Evolutionary conservation across 306 rosid species (phyloP).

Genomic region (Rubus parviflorus): DNA sequence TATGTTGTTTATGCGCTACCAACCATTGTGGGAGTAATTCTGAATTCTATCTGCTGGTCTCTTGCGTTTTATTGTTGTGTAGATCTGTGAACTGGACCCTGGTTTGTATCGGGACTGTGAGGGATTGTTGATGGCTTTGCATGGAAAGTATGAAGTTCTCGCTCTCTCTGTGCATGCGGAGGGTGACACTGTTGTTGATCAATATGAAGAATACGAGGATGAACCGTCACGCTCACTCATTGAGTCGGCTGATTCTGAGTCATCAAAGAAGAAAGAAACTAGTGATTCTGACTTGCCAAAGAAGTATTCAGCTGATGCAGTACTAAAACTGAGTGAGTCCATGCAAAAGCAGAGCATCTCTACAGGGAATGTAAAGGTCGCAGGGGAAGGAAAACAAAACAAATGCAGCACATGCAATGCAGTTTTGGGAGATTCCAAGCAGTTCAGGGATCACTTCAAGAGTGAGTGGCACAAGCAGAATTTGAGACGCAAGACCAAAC

Average conservation of each 20-base stretch:
- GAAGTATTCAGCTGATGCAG: constrained; percentile 45
- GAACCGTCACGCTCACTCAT: constrained; percentile 30
- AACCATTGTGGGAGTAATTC: background rate
- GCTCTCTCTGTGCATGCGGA: constrained; percentile 72
- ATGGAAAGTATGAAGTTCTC: constrained; percentile 88
- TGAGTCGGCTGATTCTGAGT: constrained; percentile 41
- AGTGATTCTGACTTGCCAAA: background rate
- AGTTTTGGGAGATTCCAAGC: constrained; percentile 53
- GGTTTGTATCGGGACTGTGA: constrained; percentile 78
- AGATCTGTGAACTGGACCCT: constrained; percentile 86
- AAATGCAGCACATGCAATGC: constrained; percentile 70
- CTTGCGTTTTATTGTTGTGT: constrained; percentile 11
- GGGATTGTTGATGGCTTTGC: constrained; percentile 56
- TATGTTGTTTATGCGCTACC: background rate
- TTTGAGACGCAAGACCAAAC: constrained; percentile 73
- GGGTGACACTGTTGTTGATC: constrained; percentile 67
- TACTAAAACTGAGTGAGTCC: constrained; percentile 52
- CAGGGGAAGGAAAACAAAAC: constrained; percentile 63
- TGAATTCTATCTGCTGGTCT: background rate
- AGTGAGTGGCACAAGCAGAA: constrained; percentile 97
- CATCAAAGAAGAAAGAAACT: constrained; percentile 12
- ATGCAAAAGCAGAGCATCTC: constrained; percentile 64
- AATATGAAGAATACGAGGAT: constrained; percentile 63
- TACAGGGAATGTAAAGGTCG: constrained; percentile 27
- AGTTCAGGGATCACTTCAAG: constrained; percentile 85